Base-by-base conservation (phyloP, 2,329 filamentous ascomycete genomes). In the Sclerotinia minor region DNA sequence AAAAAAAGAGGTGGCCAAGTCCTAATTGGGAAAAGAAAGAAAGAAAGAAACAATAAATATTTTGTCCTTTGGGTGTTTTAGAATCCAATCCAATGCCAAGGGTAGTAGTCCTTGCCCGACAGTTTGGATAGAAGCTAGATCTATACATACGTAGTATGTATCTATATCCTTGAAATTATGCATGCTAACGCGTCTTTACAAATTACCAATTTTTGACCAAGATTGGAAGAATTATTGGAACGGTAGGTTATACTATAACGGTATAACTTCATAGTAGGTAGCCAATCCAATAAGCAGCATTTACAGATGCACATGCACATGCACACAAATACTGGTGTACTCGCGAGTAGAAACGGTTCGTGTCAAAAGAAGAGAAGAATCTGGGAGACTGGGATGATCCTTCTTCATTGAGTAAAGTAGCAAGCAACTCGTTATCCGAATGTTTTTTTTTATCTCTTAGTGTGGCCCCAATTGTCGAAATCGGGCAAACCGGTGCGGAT, bases 71-170 rank as follows among this genome's bases (percentile, higher is more conserved):
- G 29, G 59, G 24, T 21, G 50, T 61, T 61, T 32, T n/a, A 41
- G 21, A 13, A 49, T 38, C 1, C 17, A 13, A 49, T 38, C 1
- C 17, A 24, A 19, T 45, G n/a, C 38, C 55, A 29, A 45, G 38
- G 53, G n/a, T 38, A 50, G 29, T 24, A 61, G 45, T 19, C 38
- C 59, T 49, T 32, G 58, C 45, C 45, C 45, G 59, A 50, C 59
- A 24, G n/a, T 50, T 50, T 50, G 59, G 59, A 61, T 50, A 45
- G 45, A 38, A 61, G 49, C 44, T 50, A 61, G 17, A 50, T 32
- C 45, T 49, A 13, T 38, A n/a, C n/a, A n/a, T n/a, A n/a, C n/a
- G n/a, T n/a, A n/a, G n/a, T n/a, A 7, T 35, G 2, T 26, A 50
- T 35, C 29, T 35, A 24, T 5, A 61, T 50, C 45, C 59, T 61